These are phyloP conservation scores for Chlorella sp. DNA, from an alignment of 139 green algal species.

Conservation along the genomic window DNA sequence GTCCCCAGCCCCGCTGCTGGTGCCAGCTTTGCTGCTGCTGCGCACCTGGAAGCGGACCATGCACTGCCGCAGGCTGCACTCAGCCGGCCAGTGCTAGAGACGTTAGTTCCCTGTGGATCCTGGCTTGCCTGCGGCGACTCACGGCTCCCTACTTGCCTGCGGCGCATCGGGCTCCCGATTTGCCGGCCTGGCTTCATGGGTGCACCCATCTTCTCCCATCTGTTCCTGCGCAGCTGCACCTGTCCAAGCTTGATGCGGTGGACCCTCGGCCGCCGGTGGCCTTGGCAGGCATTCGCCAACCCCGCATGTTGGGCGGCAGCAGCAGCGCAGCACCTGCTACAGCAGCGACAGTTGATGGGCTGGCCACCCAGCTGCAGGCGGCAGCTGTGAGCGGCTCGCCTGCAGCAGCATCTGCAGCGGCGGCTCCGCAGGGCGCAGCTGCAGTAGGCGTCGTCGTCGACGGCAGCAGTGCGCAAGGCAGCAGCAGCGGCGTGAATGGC, in stretches of 20 bases:
- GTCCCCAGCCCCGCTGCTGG: too few species aligned
- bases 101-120: too few species aligned
- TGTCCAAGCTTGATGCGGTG: constrained; percentile 60
- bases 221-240: constrained; percentile 72
- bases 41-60: too few species aligned
- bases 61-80: too few species aligned
- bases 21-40: too few species aligned
- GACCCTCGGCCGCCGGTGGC: background rate
- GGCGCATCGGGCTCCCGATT: too few species aligned
- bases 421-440: background rate
- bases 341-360: background rate
- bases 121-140: too few species aligned
- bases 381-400: background rate
- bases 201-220: too few species aligned
- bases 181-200: too few species aligned
- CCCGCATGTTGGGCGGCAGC: constrained; percentile 32
- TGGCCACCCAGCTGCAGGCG: background rate
- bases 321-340: background rate
- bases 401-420: background rate
- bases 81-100: too few species aligned
- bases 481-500: background rate
- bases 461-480: background rate
- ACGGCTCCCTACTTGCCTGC: constrained; percentile 76
- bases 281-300: constrained; percentile 17
- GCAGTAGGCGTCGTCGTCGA: background rate